Conservation (phyloP, 768 basidiomycete genomes). For the Boletus speciosus region DNA sequence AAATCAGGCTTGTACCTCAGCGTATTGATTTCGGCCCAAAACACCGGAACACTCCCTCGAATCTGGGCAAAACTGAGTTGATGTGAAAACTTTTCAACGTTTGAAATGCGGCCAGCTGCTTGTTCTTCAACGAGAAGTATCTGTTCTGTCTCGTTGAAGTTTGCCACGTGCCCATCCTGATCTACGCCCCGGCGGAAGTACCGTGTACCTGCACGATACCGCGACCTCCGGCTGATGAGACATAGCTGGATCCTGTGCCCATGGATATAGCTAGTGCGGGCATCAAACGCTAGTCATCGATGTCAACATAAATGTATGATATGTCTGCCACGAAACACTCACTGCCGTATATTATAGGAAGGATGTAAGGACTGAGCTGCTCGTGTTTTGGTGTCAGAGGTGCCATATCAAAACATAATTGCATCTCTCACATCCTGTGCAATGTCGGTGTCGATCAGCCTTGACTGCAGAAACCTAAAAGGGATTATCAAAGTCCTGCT, state of each 20-base stretch:
- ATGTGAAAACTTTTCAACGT: slow-evolving; percentile 47
- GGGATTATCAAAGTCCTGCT: slow-evolving; percentile 2
- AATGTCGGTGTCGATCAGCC: slow-evolving; percentile 55
- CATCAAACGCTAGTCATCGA: slow-evolving; percentile 68
- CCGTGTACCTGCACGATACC: slow-evolving; percentile 92
- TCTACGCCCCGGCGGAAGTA: slow-evolving; percentile 96
- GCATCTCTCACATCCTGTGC: slow-evolving; percentile 59
- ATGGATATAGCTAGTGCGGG: slow-evolving; percentile 71
- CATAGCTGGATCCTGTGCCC: slow-evolving; percentile 76
- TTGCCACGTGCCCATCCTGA: slow-evolving; percentile 83
- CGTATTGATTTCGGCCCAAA: slow-evolving; percentile 96
- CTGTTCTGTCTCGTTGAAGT: slow-evolving; percentile 99
- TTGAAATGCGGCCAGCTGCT: slow-evolving; percentile 37
- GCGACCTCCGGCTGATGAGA: slow-evolving; percentile 90
- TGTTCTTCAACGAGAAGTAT: slow-evolving; percentile 73
- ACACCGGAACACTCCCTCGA: slow-evolving; percentile 89
- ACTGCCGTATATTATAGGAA: slow-evolving; percentile 96
- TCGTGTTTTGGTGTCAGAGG: slow-evolving; percentile 10
- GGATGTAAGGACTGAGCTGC: slow-evolving; percentile 83
- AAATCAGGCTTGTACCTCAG: slow-evolving; percentile 94
- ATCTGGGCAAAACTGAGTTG: slow-evolving; percentile 90
- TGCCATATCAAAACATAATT: neutral
- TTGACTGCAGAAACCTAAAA: slow-evolving; percentile 50
- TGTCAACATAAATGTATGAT: neutral
- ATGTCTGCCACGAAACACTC: slow-evolving; percentile 34